phyloP scores from a whole-genome alignment of 179 eudicot genomes.

The Heliamphora pulchella region DNA sequence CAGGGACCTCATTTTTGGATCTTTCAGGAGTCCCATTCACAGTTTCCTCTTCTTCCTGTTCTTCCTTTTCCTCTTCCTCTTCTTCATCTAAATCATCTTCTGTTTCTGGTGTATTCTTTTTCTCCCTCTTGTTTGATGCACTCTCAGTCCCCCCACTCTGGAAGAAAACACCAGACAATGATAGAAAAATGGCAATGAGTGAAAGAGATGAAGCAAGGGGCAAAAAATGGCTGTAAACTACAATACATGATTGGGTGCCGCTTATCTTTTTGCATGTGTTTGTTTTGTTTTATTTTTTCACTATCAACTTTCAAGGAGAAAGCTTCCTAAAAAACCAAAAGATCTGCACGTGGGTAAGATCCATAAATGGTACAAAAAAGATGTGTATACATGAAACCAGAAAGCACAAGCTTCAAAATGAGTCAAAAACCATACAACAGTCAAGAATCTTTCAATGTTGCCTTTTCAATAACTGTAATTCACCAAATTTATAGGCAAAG shows the following conservation, averaged over 20 bases:
- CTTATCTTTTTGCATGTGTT: not conserved
- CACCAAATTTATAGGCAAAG: not conserved
- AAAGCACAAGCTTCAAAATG: not conserved
- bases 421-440: not conserved
- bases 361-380: not conserved
- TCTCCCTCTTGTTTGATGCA: slow-evolving; percentile 34
- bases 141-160: slow-evolving; percentile 42
- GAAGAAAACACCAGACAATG: not conserved
- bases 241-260: not conserved
- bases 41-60: slow-evolving; percentile 29
- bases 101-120: slow-evolving; percentile 31
- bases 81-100: slow-evolving; percentile 46
- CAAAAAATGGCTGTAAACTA: not conserved
- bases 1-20: slow-evolving; percentile 51
- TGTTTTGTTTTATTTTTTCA: not conserved
- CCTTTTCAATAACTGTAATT: not conserved
- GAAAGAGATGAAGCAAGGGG: too few relatives aligned
- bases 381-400: not conserved
- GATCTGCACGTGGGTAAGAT: not conserved
- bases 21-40: slow-evolving; percentile 39
- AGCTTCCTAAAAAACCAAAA: not conserved
- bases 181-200: not conserved
- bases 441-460: not conserved
- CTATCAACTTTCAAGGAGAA: not conserved
- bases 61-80: slow-evolving; percentile 32